A percentile compares a stretch with the other conserved stretches of the same genome.
Evolutionary conservation across 306 rosid species (phyloP).

Genomic region (Prunus fruticosa): DNA sequence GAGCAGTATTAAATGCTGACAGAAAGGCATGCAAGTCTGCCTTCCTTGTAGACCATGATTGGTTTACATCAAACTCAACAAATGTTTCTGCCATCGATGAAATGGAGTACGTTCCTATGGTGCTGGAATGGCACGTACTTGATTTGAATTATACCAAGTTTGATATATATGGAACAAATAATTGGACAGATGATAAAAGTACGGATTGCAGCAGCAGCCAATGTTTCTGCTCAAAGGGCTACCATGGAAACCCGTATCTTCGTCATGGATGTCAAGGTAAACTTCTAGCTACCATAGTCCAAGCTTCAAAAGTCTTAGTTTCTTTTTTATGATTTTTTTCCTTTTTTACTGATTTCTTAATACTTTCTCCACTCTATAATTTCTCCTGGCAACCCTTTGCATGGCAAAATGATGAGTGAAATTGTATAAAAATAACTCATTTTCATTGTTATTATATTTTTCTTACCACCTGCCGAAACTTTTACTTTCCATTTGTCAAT

Average conservation of each 20-base stretch:
- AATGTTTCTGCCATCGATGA: background rate
- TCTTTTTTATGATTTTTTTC: too few species aligned
- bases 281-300: too few species aligned
- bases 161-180: too few species aligned
- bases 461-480: too few species aligned
- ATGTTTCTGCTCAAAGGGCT: background rate
- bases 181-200: too few species aligned
- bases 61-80: background rate
- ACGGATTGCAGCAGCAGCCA: background rate
- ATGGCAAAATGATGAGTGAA: too few species aligned
- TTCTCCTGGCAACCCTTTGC: too few species aligned
- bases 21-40: background rate
- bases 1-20: background rate
- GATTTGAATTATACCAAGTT: too few species aligned
- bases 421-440: too few species aligned
- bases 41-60: background rate
- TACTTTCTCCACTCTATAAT: background rate
- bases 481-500: too few species aligned
- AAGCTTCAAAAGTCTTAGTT: background rate
- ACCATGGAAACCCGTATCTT: slow-evolving; percentile 16
- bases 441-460: too few species aligned
- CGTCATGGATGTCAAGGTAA: slow-evolving; percentile 3
- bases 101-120: background rate
- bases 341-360: too few species aligned
- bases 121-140: background rate